Evolutionary conservation across 371 early-diverging fungal species (phyloP).

Genomic region (Mortierella sp.): DNA sequence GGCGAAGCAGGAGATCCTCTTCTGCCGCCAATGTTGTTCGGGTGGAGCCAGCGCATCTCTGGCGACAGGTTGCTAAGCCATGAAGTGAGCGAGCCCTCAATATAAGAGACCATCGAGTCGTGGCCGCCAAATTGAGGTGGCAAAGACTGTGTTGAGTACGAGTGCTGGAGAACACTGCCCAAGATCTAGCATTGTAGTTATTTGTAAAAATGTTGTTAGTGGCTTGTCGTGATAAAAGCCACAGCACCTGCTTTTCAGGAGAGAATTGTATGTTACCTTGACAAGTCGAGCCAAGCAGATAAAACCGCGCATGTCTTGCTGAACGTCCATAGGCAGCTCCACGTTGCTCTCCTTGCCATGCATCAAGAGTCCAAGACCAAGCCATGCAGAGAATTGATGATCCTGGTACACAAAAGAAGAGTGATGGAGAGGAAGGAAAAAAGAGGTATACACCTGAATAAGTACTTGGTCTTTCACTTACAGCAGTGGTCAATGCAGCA

Average conservation of each 20-base stretch:
- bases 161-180: constrained; percentile 52
- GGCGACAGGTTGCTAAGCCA: constrained; percentile 60
- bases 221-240: background rate
- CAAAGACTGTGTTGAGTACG: constrained; percentile 55
- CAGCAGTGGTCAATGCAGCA: background rate
- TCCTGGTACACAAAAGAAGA: constrained; percentile 23
- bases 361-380: constrained; percentile 54
- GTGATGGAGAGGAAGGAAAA: background rate
- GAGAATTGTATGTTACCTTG: constrained; percentile 29
- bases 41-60: constrained; percentile 54
- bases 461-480: background rate
- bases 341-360: constrained; percentile 55
- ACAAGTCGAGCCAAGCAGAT: constrained; percentile 49
- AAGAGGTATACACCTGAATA: background rate
- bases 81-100: constrained; percentile 55
- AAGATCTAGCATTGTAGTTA: constrained; percentile 28
- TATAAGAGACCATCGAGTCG: constrained; percentile 57
- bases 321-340: constrained; percentile 40
- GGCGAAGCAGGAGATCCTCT: constrained; percentile 38
- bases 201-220: background rate
- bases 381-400: constrained; percentile 58
- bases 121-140: constrained; percentile 58
- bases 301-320: constrained; percentile 44
- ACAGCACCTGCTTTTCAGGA: background rate
- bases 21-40: constrained; percentile 17